Conservation (phyloP, 345 rosid species). For the Cardamine resedifolia region DNA sequence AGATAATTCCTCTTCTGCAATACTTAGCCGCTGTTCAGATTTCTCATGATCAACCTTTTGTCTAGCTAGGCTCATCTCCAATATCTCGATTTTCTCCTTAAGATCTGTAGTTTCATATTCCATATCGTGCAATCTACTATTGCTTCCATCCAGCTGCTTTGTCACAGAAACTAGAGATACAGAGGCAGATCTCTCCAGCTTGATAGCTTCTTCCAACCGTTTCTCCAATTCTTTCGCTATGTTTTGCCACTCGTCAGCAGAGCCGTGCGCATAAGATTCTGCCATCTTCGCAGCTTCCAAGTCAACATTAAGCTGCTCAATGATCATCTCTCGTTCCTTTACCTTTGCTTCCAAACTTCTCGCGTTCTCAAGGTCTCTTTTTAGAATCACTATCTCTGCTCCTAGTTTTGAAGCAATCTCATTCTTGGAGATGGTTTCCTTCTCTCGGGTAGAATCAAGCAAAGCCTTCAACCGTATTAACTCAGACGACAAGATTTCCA, state of each 20-base stretch:
- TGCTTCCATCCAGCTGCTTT: conserved; percentile 71
- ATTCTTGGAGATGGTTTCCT: conserved; percentile 52
- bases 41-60: conserved; percentile 63
- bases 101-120: conserved; percentile 60
- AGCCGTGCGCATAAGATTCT: conserved; percentile 67
- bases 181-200: conserved; percentile 75
- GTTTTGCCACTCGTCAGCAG: conserved; percentile 63
- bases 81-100: conserved; percentile 59
- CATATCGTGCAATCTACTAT: conserved; percentile 59
- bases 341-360: conserved; percentile 52
- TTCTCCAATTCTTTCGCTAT: conserved; percentile 60
- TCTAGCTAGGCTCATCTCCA: conserved; percentile 62
- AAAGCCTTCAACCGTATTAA: conserved; percentile 56
- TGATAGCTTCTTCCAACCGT: conserved; percentile 54
- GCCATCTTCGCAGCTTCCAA: conserved; percentile 83
- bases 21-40: conserved; percentile 41
- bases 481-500: conserved; percentile 69
- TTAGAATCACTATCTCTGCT: conserved; percentile 55
- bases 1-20: conserved; percentile 53
- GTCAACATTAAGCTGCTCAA: conserved; percentile 77
- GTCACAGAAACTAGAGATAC: conserved; percentile 69
- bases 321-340: conserved; percentile 52
- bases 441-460: conserved; percentile 72
- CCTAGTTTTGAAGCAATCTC: conserved; percentile 53
- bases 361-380: conserved; percentile 58